Base-by-base conservation (phyloP, 441 rosid species). In the Iberis amara region DNA sequence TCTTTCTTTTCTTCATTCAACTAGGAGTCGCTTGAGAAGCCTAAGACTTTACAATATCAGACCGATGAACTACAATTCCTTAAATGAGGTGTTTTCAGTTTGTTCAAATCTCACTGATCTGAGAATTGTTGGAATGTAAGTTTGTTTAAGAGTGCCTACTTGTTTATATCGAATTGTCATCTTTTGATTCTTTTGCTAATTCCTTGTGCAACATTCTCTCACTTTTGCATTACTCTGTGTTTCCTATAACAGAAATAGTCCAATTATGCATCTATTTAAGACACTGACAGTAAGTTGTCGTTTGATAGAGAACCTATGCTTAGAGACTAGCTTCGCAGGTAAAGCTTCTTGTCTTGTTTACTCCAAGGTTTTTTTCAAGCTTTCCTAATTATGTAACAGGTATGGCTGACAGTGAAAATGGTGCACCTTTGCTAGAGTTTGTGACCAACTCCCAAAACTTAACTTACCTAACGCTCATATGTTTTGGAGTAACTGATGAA, bases 71-170 rank as follows among this genome's bases (percentile, higher is more conserved):
- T 61, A 65, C 48, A 55, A 65, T 7, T 68, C 88, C 23, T 78
- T 80, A 11, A 72, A 66, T 30, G 40, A 45, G 52, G 83, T 84
- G 32, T 69, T 89, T 46, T 71, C 86, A 47, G 79, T 78, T 28
- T 86, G 95, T 70, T 73, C 80, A 10, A 74, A 80, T 54, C 73
- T 88, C 37, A 71, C 76, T 50, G 89, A 88, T 66, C 79, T 88
- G 53, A 89, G 76, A 64, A 78, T 88, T 54, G 85, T 85, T 68
- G 89, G 96, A 78, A 76, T 88, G 91, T 85, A 82, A 79, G 96
- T 81, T 70, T 18, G 52, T 43, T 47, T 26, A 4, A 37, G n/a
- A 12, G 33, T 30, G 13, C 33, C 27, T 51, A n/a, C 9, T 38
- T 53, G 33, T 44, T 38, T 39, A 27, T 18, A 30, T 28, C 39